Evolutionary conservation across 2,329 filamentous ascomycete genomes (phyloP).

Genomic region (Ophiostoma piceae): DNA sequence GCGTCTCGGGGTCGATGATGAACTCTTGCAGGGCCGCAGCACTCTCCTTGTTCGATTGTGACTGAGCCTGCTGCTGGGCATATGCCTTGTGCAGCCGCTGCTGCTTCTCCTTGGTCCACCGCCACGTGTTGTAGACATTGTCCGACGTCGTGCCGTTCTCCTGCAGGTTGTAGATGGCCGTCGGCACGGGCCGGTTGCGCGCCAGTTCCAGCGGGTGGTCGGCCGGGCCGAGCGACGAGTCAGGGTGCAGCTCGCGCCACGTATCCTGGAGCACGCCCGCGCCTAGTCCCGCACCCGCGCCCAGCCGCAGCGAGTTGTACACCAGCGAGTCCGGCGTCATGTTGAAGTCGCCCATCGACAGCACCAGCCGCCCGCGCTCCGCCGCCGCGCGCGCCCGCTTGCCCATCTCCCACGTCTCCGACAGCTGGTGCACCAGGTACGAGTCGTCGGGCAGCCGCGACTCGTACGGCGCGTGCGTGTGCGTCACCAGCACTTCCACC

Average conservation of each 20-base stretch:
- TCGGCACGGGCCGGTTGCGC: constrained; percentile 55
- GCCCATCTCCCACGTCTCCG: constrained; percentile 91
- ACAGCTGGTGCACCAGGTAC: constrained; percentile 83
- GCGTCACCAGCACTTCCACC: constrained; percentile 88
- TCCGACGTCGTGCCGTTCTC: constrained; percentile 87
- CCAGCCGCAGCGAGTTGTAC: constrained; percentile 62
- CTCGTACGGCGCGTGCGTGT: constrained; percentile 85
- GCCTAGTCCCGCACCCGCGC: constrained; percentile 53
- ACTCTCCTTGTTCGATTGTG: not conserved
- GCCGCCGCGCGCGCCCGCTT: constrained; percentile 80
- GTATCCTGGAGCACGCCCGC: constrained; percentile 61
- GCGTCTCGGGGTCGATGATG: constrained; percentile 49
- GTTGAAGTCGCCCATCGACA: constrained; percentile 92
- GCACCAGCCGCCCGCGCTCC: constrained; percentile 69
- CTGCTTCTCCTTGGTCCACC: constrained; percentile 55
- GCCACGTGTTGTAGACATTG: constrained; percentile 83
- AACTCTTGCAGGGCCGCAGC: constrained; percentile 16
- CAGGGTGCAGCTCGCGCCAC: constrained; percentile 79
- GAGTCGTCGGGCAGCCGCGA: constrained; percentile 61
- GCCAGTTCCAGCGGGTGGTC: constrained; percentile 62
- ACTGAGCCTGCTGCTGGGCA: not conserved
- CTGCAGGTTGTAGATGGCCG: constrained; percentile 68
- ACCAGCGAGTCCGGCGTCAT: constrained; percentile 85
- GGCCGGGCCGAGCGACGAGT: constrained; percentile 71
- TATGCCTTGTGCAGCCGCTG: constrained; percentile 24